Percentiles rank a stretch among this genome's conserved stretches.
Conservation (phyloP, 805 yeast species). For the Candida suzukii region DNA sequence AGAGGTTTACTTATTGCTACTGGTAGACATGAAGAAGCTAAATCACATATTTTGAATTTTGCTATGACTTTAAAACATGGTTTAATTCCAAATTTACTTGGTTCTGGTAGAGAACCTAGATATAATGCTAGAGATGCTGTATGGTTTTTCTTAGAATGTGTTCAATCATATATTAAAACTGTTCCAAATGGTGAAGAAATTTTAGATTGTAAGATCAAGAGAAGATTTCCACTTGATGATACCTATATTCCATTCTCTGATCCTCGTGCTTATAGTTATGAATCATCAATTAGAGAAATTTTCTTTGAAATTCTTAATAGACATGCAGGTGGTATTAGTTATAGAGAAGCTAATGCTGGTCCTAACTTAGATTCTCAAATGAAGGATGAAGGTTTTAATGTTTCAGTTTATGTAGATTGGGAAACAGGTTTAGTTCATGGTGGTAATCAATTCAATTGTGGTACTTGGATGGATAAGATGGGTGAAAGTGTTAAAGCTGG, state of each 20-base stretch:
- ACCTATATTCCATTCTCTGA: conserved; percentile 63
- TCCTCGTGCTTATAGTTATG: conserved; percentile 67
- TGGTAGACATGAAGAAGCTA: conserved; percentile 75
- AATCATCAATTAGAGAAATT: conserved; percentile 65
- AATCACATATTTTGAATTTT: conserved; percentile 73
- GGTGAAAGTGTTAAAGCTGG: conserved; percentile 86
- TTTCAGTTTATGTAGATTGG: conserved; percentile 80
- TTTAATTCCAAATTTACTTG: conserved; percentile 84
- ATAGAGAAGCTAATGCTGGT: conserved; percentile 95
- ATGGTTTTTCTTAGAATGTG: conserved; percentile 87
- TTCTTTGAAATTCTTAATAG: conserved; percentile 77
- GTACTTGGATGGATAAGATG: conserved; percentile 99
- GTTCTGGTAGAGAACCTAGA: conserved; percentile 89
- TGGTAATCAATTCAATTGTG: conserved; percentile 89
- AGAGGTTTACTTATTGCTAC: conserved; percentile 78
- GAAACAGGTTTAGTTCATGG: conserved; percentile 80
- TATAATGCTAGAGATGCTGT: conserved; percentile 96
- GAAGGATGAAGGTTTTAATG: conserved; percentile 89
- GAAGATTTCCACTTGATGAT: conserved; percentile 84
- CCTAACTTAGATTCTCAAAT: conserved; percentile 81
- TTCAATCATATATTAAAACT: conserved; percentile 68
- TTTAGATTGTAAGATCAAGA: conserved; percentile 61
- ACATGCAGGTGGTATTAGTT: conserved; percentile 83
- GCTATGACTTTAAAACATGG: conserved; percentile 94
- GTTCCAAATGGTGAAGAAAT: conserved; percentile 67